Evolutionary conservation across 495 filamentous ascomycete genomes (phyloP), one percentile per base, ranked within the genome.

Genomic region (Aspergillus asperescens): DNA sequence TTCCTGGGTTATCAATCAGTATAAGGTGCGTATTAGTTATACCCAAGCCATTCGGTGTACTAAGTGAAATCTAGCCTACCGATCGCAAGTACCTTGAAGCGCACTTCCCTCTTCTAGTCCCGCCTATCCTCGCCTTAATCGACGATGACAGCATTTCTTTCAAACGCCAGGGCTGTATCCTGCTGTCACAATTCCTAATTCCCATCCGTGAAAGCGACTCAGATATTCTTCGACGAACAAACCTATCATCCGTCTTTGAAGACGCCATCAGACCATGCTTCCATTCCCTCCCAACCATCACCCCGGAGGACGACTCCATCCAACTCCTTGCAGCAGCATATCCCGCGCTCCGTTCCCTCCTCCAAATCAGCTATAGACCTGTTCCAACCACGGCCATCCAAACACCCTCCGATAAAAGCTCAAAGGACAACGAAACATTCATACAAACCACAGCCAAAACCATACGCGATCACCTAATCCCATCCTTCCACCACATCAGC

Each of bases 71-170:
- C 34, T n/a, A 72, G 70, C 16, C 63, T 6, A 49, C 59, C 9
- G 60, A 69, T 24, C 57, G 58, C 27, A 31, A 31, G 7, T 50
- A 63, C n/a, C 62, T 80, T 4, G 73, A 79, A 56, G 50, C 57
- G 5, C 74, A 87, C 51, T 96, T 90, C 82, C 82, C 81, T 0
- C 78, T 94, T n/a, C 79, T 88, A 35, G 77, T 92, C n/a, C 93
- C 93, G 1, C 86, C 88, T 1, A 72, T 96, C 0, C 77, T 98
- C 3, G 81, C 85, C 4, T 73, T 97, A 1, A 75, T 89, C 45
- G 93, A 97, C 64, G 86, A 91, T 62, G 62, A 73, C 12, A 69
- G 76, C 38, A 67, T 78, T 1, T 35, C 65, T 0, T 70, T 82
- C 59, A 85, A 88, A 50, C 61, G 70, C 1, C 72, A 67, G 6